Percentiles rank a stretch among this genome's conserved stretches.
phyloP scores from a whole-genome alignment of 2,329 filamentous ascomycete genomes.

The Penicillium sp. region DNA sequence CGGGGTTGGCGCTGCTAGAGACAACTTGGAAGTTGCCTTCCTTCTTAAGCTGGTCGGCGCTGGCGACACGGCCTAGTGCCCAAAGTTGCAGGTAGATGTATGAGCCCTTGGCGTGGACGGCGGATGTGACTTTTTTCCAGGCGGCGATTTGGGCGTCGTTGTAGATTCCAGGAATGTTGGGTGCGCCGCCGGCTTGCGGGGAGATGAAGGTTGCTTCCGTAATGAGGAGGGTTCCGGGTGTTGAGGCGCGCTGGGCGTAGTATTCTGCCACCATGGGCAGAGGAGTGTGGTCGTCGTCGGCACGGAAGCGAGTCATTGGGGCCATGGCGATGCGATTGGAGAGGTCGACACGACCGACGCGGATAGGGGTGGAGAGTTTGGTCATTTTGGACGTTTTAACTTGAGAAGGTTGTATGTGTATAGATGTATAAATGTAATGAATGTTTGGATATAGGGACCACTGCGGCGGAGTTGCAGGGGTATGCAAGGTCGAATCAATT shows the following conservation, averaged over 20 bases:
- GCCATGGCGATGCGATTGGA: conserved; percentile 54
- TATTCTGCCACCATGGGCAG: conserved; percentile 48
- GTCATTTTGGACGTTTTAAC: conserved; percentile 16
- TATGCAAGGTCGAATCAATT: background rate
- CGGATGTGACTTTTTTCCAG: conserved; percentile 61
- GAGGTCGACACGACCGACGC: conserved; percentile 43
- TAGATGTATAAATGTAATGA: too few species aligned
- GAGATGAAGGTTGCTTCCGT: conserved; percentile 57
- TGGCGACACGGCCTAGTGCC: conserved; percentile 57
- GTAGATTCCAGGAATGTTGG: conserved; percentile 59
- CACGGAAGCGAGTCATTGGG: conserved; percentile 57
- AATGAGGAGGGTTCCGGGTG: conserved; percentile 57
- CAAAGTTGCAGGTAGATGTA: conserved; percentile 64
- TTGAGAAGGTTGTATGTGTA: background rate
- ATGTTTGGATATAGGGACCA: background rate
- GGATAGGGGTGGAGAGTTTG: conserved; percentile 39
- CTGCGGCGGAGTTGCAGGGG: background rate
- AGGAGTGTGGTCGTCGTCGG: conserved; percentile 50
- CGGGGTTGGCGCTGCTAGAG: conserved; percentile 23
- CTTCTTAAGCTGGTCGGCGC: conserved; percentile 29
- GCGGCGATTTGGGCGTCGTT: conserved; percentile 55
- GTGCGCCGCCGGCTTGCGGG: conserved; percentile 47
- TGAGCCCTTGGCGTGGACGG: conserved; percentile 61
- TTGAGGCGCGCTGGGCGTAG: conserved; percentile 54
- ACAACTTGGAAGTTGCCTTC: conserved; percentile 15